Evolutionary conservation across 176 grass and related monocot genomes (phyloP), one percentile per base, ranked within the genome.

Genomic region (Stipa capillata): DNA sequence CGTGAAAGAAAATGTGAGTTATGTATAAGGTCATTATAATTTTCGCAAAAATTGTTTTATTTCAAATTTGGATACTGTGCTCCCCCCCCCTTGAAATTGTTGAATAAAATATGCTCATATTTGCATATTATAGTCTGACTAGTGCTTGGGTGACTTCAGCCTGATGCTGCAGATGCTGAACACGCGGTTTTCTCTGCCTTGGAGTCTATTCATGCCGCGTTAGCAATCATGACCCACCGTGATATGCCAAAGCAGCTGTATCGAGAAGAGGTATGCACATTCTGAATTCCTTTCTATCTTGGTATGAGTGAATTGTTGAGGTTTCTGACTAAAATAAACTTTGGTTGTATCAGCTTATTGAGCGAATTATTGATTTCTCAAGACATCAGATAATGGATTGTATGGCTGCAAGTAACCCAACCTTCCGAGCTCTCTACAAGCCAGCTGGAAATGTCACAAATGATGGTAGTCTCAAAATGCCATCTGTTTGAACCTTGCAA

Each of bases 161-260:
- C 83, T 82, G 88, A 81, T 90, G 79, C 74, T 8, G 25, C 77
- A 66, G 96, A 94, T 89, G 85, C 84, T 71, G 92, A 92, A 81
- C 44, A 80, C 24, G 62, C 87, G 53, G 88, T 99, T 79, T 91
- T 93, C 55, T 96, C 91, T 89, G 90, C 97, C 63, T 76, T 99
- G 84, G 97, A 99, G 78, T 90, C 97, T 1, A 87, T 75, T 48
- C 90, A 99, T 89, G 97, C 92, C 5, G 84, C 92, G 0, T 89
- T 99, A 83, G 88, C 83, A 84, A 96, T 99, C 85, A 91, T 99
- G 90, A 89, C 84, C 74, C 65, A 96, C 75, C 78, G 83, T 75
- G 88, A 93, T 83, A 99, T 99, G 97, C 97, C 97, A 83, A 99
- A 99, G 86, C 92, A 99, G 72, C 79, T 99, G 54, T 99, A 99